phyloP scores from a whole-genome alignment of 306 rosid species.

The Sesbania bispinosa region DNA sequence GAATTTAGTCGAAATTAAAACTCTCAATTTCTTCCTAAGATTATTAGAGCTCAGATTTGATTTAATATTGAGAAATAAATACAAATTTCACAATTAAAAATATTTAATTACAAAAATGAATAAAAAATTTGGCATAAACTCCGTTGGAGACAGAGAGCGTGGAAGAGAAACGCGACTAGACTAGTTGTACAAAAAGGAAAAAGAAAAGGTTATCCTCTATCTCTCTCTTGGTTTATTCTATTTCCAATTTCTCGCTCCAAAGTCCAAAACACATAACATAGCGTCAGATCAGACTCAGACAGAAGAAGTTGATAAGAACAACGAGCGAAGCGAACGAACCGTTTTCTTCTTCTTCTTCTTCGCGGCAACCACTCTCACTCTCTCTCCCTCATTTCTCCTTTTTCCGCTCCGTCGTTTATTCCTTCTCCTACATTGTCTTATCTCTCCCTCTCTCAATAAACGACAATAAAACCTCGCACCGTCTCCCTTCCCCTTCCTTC shows the following conservation, averaged over 20 bases:
- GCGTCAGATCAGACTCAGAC: conserved; percentile 38
- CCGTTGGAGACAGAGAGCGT: no score
- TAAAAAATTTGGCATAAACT: no score
- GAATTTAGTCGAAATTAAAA: no score
- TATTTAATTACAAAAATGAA: no score
- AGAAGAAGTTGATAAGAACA: conserved; percentile 38
- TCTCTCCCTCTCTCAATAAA: neutral
- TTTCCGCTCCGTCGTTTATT: conserved; percentile 1
- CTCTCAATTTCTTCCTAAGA: no score
- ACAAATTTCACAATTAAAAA: no score
- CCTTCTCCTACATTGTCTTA: conserved; percentile 19
- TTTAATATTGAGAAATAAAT: no score
- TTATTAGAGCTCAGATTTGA: no score
- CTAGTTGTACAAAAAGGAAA: no score
- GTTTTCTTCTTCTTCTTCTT: conserved; percentile 21
- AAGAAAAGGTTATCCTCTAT: no score
- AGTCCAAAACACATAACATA: conserved; percentile 19
- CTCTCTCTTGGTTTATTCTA: neutral
- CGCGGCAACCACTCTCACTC: neutral
- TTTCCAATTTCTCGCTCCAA: conserved; percentile 21
- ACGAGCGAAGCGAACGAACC: conserved; percentile 5
- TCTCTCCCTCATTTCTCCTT: neutral
- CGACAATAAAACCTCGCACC: conserved; percentile 12
- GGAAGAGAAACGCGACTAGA: no score
- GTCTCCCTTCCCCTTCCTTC: neutral